Evolutionary conservation across 140 eudicot genomes (phyloP), one percentile per base, ranked within the genome.

Genomic region (Ambrosia hybrid): DNA sequence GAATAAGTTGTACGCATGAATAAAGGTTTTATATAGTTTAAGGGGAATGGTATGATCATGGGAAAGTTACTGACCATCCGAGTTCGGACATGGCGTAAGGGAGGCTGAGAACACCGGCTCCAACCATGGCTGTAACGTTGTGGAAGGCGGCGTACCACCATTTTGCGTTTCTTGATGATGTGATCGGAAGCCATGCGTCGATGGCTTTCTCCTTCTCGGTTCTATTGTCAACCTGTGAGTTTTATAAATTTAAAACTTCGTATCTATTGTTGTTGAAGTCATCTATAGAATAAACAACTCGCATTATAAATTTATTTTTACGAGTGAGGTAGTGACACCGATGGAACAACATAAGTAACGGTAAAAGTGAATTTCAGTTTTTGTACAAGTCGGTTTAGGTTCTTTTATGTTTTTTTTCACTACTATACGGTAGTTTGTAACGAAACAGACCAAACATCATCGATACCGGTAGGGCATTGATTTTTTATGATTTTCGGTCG

Each of bases 121-220:
- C 61, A 1, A 68, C 73, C 61, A 68, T 68, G 65, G 74, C 74
- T 3, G 74, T 70, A 14, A 71, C 75, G 34, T 71, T 71, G 66
- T 71, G 66, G 9, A 71, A 71, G 15, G 75, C 75, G 3, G 66
- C 57, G 75, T 39, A 71, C 75, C 75, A 71, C 75, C 75, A 56
- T 57, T 71, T 71, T 57, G 65, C 75, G 38, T 71, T 17, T 13
- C 75, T 45, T 1, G 75, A 71, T 2, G 55, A 56, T 0, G 75
- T 71, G 14, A 71, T 39, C 4, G 75, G 75, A 39, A 71, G 67
- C 75, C 56, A 71, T 1, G 63, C 75, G 14, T 56, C 75, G 9
- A 57, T 71, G 34, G 48, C 39, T 51, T 38, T 71, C 53, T 71
- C 66, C 55, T 6, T 57, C 37, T 30, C 65, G 0, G 14, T 64